A percentile compares a stretch with the other conserved stretches of the same genome.
phyloP scores from a whole-genome alignment of 2,329 filamentous ascomycete species.

The Alternaria triticina region DNA sequence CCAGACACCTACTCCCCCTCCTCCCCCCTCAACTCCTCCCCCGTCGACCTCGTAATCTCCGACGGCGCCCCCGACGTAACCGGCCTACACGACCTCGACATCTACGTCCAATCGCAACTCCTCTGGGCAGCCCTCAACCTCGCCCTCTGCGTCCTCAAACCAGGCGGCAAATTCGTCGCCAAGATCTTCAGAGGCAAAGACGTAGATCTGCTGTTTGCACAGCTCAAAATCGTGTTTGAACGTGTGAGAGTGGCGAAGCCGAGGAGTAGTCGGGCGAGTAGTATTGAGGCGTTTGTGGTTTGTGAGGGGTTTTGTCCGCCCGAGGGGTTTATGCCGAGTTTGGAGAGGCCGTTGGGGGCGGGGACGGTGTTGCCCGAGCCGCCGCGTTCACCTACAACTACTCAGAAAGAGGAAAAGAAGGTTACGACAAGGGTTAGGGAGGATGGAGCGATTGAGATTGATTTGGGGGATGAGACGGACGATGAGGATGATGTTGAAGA shows the following conservation, averaged over 20 bases:
- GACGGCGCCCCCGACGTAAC: conserved; percentile 97
- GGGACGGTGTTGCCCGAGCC: conserved; percentile 60
- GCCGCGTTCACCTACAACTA: too few relatives aligned
- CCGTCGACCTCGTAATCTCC: conserved; percentile 91
- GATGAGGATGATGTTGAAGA: conserved; percentile 48
- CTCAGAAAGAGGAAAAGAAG: too few relatives aligned
- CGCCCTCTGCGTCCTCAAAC: conserved; percentile 87
- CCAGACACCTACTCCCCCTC: conserved; percentile 59
- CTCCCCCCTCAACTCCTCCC: conserved; percentile 61
- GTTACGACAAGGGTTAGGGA: conserved; percentile 44
- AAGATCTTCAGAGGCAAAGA: conserved; percentile 97
- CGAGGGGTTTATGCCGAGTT: conserved; percentile 73
- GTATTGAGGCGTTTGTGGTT: conserved; percentile 95
- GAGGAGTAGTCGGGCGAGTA: conserved; percentile 91
- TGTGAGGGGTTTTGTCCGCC: conserved; percentile 89
- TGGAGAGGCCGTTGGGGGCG: conserved; percentile 76
- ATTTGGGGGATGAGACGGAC: conserved; percentile 53
- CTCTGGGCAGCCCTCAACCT: conserved; percentile 94
- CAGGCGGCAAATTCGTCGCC: conserved; percentile 94
- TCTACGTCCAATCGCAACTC: conserved; percentile 95
- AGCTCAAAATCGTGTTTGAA: conserved; percentile 89
- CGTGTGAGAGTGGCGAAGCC: conserved; percentile 91
- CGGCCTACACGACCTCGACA: conserved; percentile 94
- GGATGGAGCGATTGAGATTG: conserved; percentile 57
- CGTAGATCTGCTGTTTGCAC: conserved; percentile 93